These are phyloP conservation scores for Wickerhamiella azyma DNA, from an alignment of 805 yeast genomes.

Conservation along the genomic window DNA sequence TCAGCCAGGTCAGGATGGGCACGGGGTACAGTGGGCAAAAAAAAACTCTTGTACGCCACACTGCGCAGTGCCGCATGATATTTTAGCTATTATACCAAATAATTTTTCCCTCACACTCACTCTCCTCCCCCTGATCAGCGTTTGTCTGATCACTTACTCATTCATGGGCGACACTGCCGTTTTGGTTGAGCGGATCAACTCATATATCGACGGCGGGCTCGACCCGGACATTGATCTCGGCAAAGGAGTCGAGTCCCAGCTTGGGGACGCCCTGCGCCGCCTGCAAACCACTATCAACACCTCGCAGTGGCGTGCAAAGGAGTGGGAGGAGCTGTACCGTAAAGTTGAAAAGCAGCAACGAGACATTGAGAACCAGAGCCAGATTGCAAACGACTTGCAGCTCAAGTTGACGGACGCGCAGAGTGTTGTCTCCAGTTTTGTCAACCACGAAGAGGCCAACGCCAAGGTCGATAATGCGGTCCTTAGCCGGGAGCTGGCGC, in stretches of 20 bases:
- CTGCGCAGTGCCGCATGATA: no score
- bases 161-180: not conserved
- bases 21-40: no score
- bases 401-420: conserved; percentile 24
- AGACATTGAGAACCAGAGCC: conserved; percentile 25
- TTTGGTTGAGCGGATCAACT: conserved; percentile 17
- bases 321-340: conserved; percentile 22
- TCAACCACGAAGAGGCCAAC: conserved; percentile 9
- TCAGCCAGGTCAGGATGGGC: no score
- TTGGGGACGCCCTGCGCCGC: conserved; percentile 18
- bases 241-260: conserved; percentile 11
- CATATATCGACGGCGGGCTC: conserved; percentile 15
- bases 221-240: conserved; percentile 15
- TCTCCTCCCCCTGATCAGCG: no score
- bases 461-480: conserved; percentile 21
- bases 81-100: no score
- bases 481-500: conserved; percentile 27
- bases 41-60: no score
- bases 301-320: conserved; percentile 13
- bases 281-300: conserved; percentile 19
- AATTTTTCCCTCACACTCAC: no score
- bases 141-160: not conserved
- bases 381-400: conserved; percentile 25
- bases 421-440: conserved; percentile 23
- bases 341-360: conserved; percentile 26